Conservation (phyloP, 2,329 filamentous ascomycete genomes). For the Hypoxylon sp. region DNA sequence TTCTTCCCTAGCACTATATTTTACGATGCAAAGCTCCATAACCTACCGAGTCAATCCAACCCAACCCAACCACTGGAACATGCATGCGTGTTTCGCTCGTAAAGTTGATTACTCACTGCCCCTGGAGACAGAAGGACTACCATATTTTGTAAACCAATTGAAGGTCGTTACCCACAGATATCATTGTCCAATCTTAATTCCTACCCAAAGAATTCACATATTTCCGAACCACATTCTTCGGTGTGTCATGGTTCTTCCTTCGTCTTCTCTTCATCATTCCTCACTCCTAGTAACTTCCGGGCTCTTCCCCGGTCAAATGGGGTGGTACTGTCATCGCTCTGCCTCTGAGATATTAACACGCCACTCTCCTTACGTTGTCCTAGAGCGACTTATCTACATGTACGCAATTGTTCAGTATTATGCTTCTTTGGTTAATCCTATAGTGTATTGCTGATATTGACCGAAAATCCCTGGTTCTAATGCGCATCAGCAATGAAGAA, state of each 20-base stretch:
- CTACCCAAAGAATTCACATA: slow-evolving; percentile 48
- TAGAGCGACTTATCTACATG: background rate
- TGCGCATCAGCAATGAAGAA: background rate
- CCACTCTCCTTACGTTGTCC: no score
- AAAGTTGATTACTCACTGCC: slow-evolving; percentile 33
- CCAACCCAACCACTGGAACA: slow-evolving; percentile 2
- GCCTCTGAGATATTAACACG: no score
- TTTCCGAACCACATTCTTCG: slow-evolving; percentile 46
- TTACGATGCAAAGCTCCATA: slow-evolving; percentile 10
- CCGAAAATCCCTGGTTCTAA: background rate
- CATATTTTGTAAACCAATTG: slow-evolving; percentile 19
- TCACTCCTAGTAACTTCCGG: background rate
- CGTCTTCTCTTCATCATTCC: slow-evolving; percentile 34
- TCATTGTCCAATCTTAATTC: slow-evolving; percentile 49
- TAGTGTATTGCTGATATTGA: background rate
- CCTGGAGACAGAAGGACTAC: slow-evolving; percentile 17
- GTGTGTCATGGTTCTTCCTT: slow-evolving; percentile 47
- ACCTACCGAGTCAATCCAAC: slow-evolving; percentile 19
- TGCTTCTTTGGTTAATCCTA: background rate
- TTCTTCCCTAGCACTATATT: background rate
- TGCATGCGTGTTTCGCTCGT: slow-evolving; percentile 22
- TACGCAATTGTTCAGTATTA: background rate
- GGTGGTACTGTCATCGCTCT: background rate
- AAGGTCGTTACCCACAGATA: slow-evolving; percentile 1
- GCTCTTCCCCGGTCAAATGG: slow-evolving; percentile 13